Evolutionary conservation across 495 filamentous ascomycete genomes (phyloP), one percentile per base, ranked within the genome.

Genomic region (Amphirosellinia nigrospora): DNA sequence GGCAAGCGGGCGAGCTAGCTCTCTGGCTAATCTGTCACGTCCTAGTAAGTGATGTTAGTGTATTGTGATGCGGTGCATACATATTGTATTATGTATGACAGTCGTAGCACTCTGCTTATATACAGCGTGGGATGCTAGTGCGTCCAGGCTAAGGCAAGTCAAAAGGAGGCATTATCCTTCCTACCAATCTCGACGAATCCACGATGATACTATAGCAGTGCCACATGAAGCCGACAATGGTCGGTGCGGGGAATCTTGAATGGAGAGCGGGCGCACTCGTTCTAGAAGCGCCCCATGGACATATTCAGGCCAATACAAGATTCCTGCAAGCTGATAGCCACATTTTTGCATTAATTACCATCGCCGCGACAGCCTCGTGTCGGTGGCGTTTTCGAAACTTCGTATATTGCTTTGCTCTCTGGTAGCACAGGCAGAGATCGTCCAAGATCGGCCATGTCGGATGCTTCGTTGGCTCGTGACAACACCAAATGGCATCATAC

Each of bases 261-360:
- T 32, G 28, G 30, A 60, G 50, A 41, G 9, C n/a, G 43, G 45
- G 28, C 16, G 28, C 39, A 36, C 13, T 39, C 43, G 43, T 61
- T 68, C 55, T 61, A 68, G 55, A 68, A 61, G 53, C 55, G 30
- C 66, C 66, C 53, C 53, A 11, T 21, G 61, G 50, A 64, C 23
- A 61, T 39, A 39, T 39, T 43, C 36, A 41, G 34, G 28, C 34
- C 28, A 23, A 26, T 55, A 26, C 50, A 28, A 32, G 26, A 19
- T n/a, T 43, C 26, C 26, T 41, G 28, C 9, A 21, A 26, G 26
- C 28, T 32, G 11, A 32, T 19, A n/a, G 45, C 62, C 45, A 64
- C 62, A 15, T 36, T 36, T n/a, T n/a, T n/a, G n/a, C n/a, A n/a
- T n/a, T n/a, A n/a, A 52, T 64, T 64, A 46, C 60, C 41, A 39